Conservation (phyloP, 768 basidiomycete species). For the Termitomyces sp. region DNA sequence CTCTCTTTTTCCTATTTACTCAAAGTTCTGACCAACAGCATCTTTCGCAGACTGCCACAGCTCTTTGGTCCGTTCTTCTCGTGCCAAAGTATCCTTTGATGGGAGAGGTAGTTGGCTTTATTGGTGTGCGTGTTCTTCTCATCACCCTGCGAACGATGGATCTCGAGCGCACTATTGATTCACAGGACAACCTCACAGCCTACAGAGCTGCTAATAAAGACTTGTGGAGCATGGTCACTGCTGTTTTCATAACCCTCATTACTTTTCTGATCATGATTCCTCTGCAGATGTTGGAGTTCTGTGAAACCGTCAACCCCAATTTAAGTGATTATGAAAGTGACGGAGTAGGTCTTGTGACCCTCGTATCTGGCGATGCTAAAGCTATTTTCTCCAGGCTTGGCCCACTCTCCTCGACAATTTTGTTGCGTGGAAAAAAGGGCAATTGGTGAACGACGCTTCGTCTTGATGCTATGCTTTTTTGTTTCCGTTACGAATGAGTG, state of each 20-base stretch:
- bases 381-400: conserved; percentile 52
- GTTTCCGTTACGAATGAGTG: not conserved
- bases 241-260: not conserved
- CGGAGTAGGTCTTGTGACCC: conserved; percentile 42
- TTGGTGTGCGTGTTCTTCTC: conserved; percentile 39
- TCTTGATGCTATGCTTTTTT: not conserved
- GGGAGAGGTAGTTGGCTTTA: conserved; percentile 59
- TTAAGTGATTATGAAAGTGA: conserved; percentile 70
- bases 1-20: not conserved
- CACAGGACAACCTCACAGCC: conserved; percentile 37
- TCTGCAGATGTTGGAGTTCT: conserved; percentile 71
- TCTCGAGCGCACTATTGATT: conserved; percentile 16
- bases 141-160: not conserved
- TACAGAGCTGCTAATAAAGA: conserved; percentile 84
- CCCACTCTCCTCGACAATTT: conserved; percentile 80
- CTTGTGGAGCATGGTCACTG: conserved; percentile 75
- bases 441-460: not conserved
- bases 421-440: conserved; percentile 54
- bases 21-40: not conserved
- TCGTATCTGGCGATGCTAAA: not conserved
- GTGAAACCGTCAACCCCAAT: conserved; percentile 49
- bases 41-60: conserved; percentile 50
- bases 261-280: not conserved
- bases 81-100: conserved; percentile 62
- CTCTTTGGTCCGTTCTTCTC: conserved; percentile 74